Base-by-base conservation (phyloP, 805 yeast genomes). In the Suhomyces emberorum region DNA sequence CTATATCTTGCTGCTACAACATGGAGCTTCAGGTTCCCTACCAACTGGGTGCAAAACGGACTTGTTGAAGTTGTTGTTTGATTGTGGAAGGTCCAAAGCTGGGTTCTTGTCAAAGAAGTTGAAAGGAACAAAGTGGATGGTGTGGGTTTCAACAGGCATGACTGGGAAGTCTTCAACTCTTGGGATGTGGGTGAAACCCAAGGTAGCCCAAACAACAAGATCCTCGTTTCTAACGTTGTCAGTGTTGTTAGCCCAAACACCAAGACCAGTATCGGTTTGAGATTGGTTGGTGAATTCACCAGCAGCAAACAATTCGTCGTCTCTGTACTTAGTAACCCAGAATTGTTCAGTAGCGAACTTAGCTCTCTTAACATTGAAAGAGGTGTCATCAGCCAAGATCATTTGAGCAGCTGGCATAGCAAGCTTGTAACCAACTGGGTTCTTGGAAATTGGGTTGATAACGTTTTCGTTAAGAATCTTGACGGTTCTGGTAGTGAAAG, bases 211-310 rank as follows among this genome's bases (percentile, higher is more conserved):
- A 29, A 84, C 81, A 42, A 84, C 88, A 39, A 78, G 57, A 49
- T 84, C 89, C 14, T 80, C 80, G 59, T 83, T 76, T 75, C 89
- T 80, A 23, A 83, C 87, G 23, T 63, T 55, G 41, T 81, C 88
- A 33, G 63, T 59, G 46, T 83, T 82, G 52, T 80, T 72, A 25
- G 85, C 84, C 83, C 88, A 85, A 28, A 59, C 69, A 24, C 78
- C 81, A 35, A 85, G 56, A 55, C 93, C 95, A 17, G 83, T 75
- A 58, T 83, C 93, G 3, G 30, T 52, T 39, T 73, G 72, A 11
- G 89, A 82, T 65, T 84, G 95, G 61, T 84, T 85, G 43, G 95
- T 84, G 70, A 84, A 83, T 57, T 83, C 89, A 59, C 95, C 95
- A 41, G 88, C 89, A 34, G 89, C 88, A 47, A 70, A 84, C 49